A percentile compares a stretch with the other conserved stretches of the same genome.
Conservation (phyloP, 768 basidiomycete genomes). For the Panellus pusillus region DNA sequence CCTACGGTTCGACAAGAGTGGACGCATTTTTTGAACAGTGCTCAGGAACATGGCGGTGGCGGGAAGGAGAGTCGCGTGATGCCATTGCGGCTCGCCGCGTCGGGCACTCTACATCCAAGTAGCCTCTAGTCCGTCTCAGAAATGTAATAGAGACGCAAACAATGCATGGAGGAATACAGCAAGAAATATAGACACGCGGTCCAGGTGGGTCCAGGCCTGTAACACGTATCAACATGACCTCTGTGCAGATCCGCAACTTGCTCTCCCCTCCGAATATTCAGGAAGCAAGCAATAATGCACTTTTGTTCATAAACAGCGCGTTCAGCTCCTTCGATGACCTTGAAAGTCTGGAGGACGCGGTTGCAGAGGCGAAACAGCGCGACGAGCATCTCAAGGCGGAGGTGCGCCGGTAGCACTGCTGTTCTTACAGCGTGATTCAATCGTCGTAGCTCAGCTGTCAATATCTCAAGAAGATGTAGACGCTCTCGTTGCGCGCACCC, state of each 20-base stretch:
- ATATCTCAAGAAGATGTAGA: slow-evolving; percentile 52
- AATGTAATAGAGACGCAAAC: too few relatives aligned
- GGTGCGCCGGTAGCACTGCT: slow-evolving; percentile 39
- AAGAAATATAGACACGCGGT: not conserved
- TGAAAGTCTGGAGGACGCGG: slow-evolving; percentile 41
- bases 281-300: slow-evolving; percentile 36
- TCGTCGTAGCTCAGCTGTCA: slow-evolving; percentile 56
- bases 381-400: slow-evolving; percentile 42
- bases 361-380: slow-evolving; percentile 42
- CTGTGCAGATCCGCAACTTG: slow-evolving; percentile 46
- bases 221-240: slow-evolving; percentile 32
- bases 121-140: too few relatives aligned
- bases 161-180: too few relatives aligned
- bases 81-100: not conserved
- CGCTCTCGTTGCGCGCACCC: slow-evolving; percentile 47
- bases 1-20: not conserved
- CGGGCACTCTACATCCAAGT: not conserved
- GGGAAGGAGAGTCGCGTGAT: not conserved
- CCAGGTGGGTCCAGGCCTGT: not conserved
- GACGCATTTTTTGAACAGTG: not conserved
- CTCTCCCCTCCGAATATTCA: slow-evolving; percentile 47
- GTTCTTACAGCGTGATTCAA: slow-evolving; percentile 32
- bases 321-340: slow-evolving; percentile 54
- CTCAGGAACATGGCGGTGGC: not conserved
- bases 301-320: slow-evolving; percentile 42